Conservation (phyloP, 345 rosid species). For the Jatropha curcas region DNA sequence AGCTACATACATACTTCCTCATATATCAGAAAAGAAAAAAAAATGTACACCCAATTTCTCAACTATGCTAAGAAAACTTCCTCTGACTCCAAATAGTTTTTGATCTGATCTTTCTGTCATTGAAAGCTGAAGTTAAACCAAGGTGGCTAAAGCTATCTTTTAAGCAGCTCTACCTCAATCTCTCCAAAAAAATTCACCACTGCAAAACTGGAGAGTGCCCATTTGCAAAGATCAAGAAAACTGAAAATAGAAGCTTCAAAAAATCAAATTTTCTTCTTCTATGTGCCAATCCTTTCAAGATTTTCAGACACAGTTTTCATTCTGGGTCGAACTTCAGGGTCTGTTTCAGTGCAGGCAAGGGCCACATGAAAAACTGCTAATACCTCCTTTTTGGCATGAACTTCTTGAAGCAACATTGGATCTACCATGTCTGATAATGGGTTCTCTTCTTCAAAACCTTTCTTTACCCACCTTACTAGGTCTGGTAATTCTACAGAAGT, state of each 20-base stretch:
- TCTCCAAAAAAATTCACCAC: neutral
- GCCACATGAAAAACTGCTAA: constrained; percentile 85
- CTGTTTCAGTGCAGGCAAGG: constrained; percentile 79
- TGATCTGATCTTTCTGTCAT: neutral
- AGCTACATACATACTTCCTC: constrained; percentile 13
- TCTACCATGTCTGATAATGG: constrained; percentile 93
- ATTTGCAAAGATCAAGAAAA: constrained; percentile 5
- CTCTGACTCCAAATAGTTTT: constrained; percentile 15
- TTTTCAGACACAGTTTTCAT: constrained; percentile 91
- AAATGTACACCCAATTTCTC: neutral
- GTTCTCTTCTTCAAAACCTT: constrained; percentile 85
- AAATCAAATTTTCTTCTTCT: neutral
- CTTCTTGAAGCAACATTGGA: constrained; percentile 80
- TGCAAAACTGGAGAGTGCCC: neutral
- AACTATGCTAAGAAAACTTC: constrained; percentile 12
- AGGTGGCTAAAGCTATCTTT: neutral
- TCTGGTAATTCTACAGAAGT: constrained; percentile 69
- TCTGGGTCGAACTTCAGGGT: constrained; percentile 85
- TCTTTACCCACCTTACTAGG: constrained; percentile 87
- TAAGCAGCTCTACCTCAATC: constrained; percentile 1
- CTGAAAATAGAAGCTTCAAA: neutral
- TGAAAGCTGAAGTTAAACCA: neutral
- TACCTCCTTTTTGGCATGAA: constrained; percentile 89
- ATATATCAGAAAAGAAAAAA: neutral
- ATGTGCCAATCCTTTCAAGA: constrained; percentile 69